These are phyloP conservation scores for Chiua sp. DNA, from an alignment of 1,284 basidiomycete genomes.

Conservation along the genomic window DNA sequence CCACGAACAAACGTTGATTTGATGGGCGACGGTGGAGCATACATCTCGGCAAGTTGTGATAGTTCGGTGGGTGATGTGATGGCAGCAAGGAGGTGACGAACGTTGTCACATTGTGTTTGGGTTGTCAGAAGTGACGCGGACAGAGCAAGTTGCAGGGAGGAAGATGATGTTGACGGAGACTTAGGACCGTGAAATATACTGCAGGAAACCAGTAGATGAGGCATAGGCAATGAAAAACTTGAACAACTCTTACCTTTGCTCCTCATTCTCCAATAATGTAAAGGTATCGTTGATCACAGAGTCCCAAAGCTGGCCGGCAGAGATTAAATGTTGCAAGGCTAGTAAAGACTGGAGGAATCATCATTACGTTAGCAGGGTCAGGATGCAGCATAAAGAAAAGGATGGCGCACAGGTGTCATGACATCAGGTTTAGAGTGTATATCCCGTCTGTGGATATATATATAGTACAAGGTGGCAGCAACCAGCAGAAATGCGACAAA, in stretches of 20 bases:
- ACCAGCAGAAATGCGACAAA: constrained; percentile 50
- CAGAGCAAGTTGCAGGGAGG: constrained; percentile 68
- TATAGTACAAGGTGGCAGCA: constrained; percentile 46
- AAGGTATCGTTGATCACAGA: constrained; percentile 71
- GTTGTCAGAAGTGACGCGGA: constrained; percentile 75
- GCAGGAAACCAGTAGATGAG: background rate
- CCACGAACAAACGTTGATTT: constrained; percentile 43
- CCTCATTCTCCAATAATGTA: constrained; percentile 67
- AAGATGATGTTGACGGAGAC: constrained; percentile 55
- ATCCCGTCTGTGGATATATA: constrained; percentile 43
- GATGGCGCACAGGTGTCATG: constrained; percentile 56
- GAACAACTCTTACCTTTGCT: constrained; percentile 53
- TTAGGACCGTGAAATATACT: constrained; percentile 36
- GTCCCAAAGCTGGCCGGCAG: constrained; percentile 73
- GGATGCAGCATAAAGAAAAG: background rate
- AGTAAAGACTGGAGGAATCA: constrained; percentile 55
- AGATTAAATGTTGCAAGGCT: constrained; percentile 66
- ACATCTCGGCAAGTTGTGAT: constrained; percentile 81
- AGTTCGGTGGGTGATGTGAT: constrained; percentile 72
- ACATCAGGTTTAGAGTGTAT: constrained; percentile 48
- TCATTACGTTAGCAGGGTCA: constrained; percentile 4
- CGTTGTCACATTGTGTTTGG: constrained; percentile 78
- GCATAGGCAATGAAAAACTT: background rate
- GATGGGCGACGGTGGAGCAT: constrained; percentile 73
- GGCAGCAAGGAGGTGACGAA: constrained; percentile 76